A percentile compares a stretch with the other conserved stretches of the same genome.
Evolutionary conservation across 1,139 yeast species (phyloP).

Genomic region (Scheffersomyces quercinus): DNA sequence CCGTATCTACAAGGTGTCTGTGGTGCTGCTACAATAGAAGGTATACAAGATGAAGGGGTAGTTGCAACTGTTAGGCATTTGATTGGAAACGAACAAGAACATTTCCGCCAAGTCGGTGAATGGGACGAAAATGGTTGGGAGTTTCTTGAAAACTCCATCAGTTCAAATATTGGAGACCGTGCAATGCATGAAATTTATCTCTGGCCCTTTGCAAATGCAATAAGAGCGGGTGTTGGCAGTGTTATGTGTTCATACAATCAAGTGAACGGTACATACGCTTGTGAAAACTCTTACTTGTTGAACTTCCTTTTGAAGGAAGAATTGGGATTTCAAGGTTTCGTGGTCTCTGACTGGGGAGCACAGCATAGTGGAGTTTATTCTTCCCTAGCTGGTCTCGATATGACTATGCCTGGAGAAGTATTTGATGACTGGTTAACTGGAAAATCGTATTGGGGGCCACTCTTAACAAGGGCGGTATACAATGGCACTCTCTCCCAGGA

Average conservation of each 20-base stretch:
- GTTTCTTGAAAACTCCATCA: conserved; percentile 35
- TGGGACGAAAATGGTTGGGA: conserved; percentile 52
- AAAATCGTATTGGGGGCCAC: conserved; percentile 59
- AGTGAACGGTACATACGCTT: conserved; percentile 59
- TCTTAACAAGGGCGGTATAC: conserved; percentile 54
- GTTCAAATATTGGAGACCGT: conserved; percentile 59
- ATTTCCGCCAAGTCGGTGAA: conserved; percentile 59
- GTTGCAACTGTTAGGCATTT: conserved; percentile 57
- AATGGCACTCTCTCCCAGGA: conserved; percentile 58
- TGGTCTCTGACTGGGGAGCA: conserved; percentile 68
- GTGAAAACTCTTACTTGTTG: conserved; percentile 60
- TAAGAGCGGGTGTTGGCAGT: conserved; percentile 61
- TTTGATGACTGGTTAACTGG: conserved; percentile 56
- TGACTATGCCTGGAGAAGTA: conserved; percentile 68
- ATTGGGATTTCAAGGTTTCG: conserved; percentile 67
- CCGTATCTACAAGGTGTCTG: conserved; percentile 62
- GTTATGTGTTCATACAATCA: conserved; percentile 64
- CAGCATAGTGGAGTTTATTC: conserved; percentile 59
- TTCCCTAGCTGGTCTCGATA: conserved; percentile 61
- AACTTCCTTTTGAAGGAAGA: conserved; percentile 61
- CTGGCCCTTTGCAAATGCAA: conserved; percentile 69
- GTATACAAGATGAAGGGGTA: conserved; percentile 60
- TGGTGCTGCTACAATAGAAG: conserved; percentile 54
- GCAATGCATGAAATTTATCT: conserved; percentile 63
- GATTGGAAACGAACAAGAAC: conserved; percentile 66